Conservation (phyloP, 2,329 filamentous ascomycete species). For the Neofusicoccum cordaticola region DNA sequence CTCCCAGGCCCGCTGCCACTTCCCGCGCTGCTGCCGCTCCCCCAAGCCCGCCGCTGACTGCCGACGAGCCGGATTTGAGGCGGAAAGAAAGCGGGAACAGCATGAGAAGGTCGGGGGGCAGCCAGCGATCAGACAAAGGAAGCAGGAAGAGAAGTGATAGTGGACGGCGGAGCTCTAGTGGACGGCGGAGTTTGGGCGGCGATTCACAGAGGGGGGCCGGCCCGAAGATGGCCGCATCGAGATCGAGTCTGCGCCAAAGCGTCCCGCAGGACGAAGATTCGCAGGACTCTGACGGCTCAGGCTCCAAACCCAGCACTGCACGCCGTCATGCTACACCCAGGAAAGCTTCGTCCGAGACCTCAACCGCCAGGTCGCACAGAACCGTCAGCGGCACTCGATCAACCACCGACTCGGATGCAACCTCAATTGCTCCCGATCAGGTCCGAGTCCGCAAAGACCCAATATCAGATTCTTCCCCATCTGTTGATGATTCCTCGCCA, state of each 20-base stretch:
- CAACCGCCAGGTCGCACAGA: constrained; percentile 33
- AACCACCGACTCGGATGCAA: constrained; percentile 46
- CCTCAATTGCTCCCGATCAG: constrained; percentile 43
- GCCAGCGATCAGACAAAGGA: constrained; percentile 31
- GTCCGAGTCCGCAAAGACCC: constrained; percentile 26
- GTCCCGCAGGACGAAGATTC: constrained; percentile 35
- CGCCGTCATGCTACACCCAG: constrained; percentile 24
- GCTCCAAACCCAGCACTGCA: constrained; percentile 40
- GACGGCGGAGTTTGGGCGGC: constrained; percentile 32
- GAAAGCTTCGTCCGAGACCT: constrained; percentile 11
- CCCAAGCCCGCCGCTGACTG: constrained; percentile 49
- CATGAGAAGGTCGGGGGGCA: constrained; percentile 40
- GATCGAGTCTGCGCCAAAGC: constrained; percentile 42
- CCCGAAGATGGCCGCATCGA: constrained; percentile 40
- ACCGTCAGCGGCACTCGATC: constrained; percentile 41
- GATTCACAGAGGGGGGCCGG: constrained; percentile 34
- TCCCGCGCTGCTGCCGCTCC: constrained; percentile 37
- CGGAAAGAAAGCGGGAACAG: constrained; percentile 45
- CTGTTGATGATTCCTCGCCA: constrained; percentile 44
- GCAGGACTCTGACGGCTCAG: constrained; percentile 43
- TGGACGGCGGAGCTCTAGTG: background rate
- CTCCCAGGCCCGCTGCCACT: constrained; percentile 21
- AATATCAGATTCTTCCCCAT: constrained; percentile 39
- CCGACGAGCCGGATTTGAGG: constrained; percentile 42
- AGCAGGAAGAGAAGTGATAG: constrained; percentile 37